Evolutionary conservation across 2,329 filamentous ascomycete genomes (phyloP).

Genomic region (Arachnopeziza araneosa): DNA sequence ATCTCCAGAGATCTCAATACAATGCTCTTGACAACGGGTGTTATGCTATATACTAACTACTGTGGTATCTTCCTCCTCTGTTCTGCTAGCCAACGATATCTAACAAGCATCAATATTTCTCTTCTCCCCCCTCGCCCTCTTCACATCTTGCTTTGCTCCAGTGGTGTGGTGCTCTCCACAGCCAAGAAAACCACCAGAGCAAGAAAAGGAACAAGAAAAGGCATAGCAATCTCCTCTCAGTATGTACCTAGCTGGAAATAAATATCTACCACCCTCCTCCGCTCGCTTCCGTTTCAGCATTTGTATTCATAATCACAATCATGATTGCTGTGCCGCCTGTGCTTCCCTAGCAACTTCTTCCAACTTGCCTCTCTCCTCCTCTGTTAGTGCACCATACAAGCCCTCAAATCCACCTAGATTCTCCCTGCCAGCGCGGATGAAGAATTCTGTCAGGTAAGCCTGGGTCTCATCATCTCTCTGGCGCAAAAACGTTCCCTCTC

Average conservation of each 20-base stretch:
- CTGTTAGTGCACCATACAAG: conserved; percentile 31
- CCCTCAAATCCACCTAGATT: conserved; percentile 35
- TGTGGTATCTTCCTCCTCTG: neutral
- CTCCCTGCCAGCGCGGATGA: conserved; percentile 41
- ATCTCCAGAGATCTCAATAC: neutral
- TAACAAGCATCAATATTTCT: no score
- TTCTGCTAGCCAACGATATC: neutral
- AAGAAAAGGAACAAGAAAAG: no score
- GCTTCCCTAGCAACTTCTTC: conserved; percentile 29
- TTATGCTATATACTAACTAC: neutral
- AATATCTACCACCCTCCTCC: neutral
- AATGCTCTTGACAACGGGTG: neutral
- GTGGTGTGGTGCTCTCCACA: no score
- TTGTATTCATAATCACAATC: neutral
- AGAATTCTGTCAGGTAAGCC: conserved; percentile 77
- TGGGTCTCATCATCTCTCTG: conserved; percentile 88
- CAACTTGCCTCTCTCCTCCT: conserved; percentile 45
- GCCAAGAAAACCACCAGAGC: no score
- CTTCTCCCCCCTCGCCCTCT: no score
- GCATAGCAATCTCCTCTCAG: no score
- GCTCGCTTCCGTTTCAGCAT: neutral
- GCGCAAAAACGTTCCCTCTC: conserved; percentile 47
- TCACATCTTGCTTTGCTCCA: no score
- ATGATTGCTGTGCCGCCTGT: conserved; percentile 1
- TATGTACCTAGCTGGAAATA: neutral